Evolutionary conservation across 2,329 filamentous ascomycete species (phyloP), one percentile per base, ranked within the genome.

Genomic region (Achaetomium macrosporum): DNA sequence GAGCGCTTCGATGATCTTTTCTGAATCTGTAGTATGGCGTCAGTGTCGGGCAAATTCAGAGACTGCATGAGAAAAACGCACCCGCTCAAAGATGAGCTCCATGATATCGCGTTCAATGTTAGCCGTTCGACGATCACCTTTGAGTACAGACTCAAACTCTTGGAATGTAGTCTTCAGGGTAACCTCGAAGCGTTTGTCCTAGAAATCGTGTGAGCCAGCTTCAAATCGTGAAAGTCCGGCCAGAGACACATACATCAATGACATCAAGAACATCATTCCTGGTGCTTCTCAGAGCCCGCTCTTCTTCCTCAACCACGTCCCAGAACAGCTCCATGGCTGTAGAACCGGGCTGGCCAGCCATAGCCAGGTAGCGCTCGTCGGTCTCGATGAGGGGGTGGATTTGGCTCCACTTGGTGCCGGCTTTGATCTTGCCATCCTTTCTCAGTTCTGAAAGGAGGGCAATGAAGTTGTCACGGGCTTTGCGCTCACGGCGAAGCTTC

Each of bases 231-330:
- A 5, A 11, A 3, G 17, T 11, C 9, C 8, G n/a, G 47, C 39
- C 19, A 1, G 6, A 19, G 16, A 44, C 13, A 73, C 84, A 76
- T 70, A 93, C 89, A 76, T 95, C 88, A 61, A 96, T 78, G 61
- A 93, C 89, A 71, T 96, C 90, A 59, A 93, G 75, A 37, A 95
- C 87, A 65, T 90, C 84, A 66, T 93, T 95, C 56, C 89, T 80
- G 45, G 86, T 85, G 46, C 82, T 84, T 56, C 91, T 85, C 44
- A 96, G 75, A n/a, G 85, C 84, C 53, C 88, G 83, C 65, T 99
- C 92, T 68, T 97, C 90, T 68, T 96, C 90, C 68, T 97, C 93
- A 25, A 97, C 79, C 44, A 91, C 76, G 67, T 99, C 93, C 90
- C 92, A 96, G 73, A 99, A 97, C 7, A 99, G 76, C 64, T 97